A percentile compares a stretch with the other conserved stretches of the same genome.
Conservation (phyloP, 169 alveolate genomes). For the Theileria annulata region DNA sequence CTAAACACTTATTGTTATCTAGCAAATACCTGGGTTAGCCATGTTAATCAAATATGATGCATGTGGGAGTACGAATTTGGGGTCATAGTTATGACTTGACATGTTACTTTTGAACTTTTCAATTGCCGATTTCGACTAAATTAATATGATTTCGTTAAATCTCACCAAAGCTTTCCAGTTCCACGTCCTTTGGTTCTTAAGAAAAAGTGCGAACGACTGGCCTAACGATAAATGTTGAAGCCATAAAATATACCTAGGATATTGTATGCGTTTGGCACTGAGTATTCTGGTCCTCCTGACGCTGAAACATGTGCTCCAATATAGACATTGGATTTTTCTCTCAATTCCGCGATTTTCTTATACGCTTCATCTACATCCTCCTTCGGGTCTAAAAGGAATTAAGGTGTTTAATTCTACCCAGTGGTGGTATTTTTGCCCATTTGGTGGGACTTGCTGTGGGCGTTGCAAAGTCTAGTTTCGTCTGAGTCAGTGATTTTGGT, state of each 20-base stretch:
- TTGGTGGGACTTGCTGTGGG: conserved; percentile 18
- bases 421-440: conserved; percentile 56
- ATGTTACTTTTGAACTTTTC: conserved; percentile 70
- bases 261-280: conserved; percentile 79
- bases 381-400: conserved; percentile 48
- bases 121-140: conserved; percentile 55
- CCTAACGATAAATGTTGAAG: conserved; percentile 58
- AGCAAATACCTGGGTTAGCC: conserved; percentile 84
- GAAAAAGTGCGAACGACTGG: conserved; percentile 85
- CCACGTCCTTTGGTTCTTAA: conserved; percentile 87
- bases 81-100: conserved; percentile 66
- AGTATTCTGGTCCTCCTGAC: conserved; percentile 86
- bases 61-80: conserved; percentile 81
- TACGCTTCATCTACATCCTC: conserved; percentile 49
- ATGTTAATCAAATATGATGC: conserved; percentile 86
- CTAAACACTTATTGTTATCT: conserved; percentile 11
- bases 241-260: conserved; percentile 66
- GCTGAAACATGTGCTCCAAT: conserved; percentile 90
- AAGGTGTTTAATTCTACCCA: conserved; percentile 15
- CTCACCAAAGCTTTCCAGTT: conserved; percentile 78
- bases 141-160: not conserved
- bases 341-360: conserved; percentile 23
- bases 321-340: conserved; percentile 66
- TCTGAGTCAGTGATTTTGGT: conserved; percentile 35
- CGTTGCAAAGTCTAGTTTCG: conserved; percentile 24